Conservation (phyloP, 192 early-diverging fungal species). For the Coemansia sp. region DNA sequence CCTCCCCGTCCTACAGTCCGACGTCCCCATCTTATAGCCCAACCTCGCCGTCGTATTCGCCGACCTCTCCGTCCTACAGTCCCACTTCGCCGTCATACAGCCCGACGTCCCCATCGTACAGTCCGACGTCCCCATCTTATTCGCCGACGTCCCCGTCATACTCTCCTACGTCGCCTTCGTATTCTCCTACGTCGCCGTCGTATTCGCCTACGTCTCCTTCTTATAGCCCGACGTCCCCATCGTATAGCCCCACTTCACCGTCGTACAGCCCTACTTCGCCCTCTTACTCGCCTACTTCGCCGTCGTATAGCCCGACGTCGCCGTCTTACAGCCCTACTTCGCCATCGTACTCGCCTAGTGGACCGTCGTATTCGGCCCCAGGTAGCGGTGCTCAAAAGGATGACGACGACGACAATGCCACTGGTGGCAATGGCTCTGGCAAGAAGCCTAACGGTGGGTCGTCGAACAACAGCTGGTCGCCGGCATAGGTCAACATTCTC, state of each 20-base stretch:
- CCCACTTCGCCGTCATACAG: slow-evolving; percentile 68
- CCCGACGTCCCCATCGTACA: slow-evolving; percentile 64
- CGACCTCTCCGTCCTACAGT: slow-evolving; percentile 62
- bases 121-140: slow-evolving; percentile 75
- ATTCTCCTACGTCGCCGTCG: slow-evolving; percentile 57
- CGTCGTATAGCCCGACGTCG: slow-evolving; percentile 54
- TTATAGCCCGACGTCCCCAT: slow-evolving; percentile 77
- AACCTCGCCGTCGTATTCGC: slow-evolving; percentile 66
- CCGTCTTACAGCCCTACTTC: slow-evolving; percentile 74
- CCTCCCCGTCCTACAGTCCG: slow-evolving; percentile 57
- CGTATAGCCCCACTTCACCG: slow-evolving; percentile 71
- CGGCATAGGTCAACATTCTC: slow-evolving; percentile 15
- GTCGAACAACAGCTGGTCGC: slow-evolving; percentile 43
- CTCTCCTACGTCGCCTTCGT: slow-evolving; percentile 62
- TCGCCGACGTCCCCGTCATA: slow-evolving; percentile 67
- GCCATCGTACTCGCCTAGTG: slow-evolving; percentile 53
- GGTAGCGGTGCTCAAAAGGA: slow-evolving; percentile 5
- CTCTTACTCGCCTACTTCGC: slow-evolving; percentile 59
- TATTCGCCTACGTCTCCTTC: slow-evolving; percentile 75
- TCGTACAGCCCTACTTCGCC: slow-evolving; percentile 76
- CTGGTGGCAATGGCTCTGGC: slow-evolving; percentile 13
- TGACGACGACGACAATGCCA: slow-evolving; percentile 14
- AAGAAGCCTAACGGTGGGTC: slow-evolving; percentile 9
- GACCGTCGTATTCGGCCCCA: slow-evolving; percentile 5
- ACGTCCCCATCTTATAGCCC: slow-evolving; percentile 73